Conservation (phyloP, 2,329 filamentous ascomycete species). For the Verticillium longisporum region DNA sequence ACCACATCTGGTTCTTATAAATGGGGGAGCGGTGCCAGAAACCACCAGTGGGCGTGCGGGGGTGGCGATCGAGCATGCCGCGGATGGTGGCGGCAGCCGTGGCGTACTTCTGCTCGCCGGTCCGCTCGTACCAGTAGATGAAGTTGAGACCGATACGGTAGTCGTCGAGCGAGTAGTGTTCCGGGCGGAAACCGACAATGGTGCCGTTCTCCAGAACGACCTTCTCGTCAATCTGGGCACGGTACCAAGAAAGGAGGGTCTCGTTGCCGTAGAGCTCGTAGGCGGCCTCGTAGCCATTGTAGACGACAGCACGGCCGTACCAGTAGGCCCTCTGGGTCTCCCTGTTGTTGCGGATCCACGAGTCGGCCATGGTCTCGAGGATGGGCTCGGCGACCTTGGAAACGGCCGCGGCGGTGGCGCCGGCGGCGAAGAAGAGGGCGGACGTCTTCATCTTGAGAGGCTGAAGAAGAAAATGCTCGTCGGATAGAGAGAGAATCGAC, state of each 20-base stretch:
- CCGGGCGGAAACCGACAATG: slow-evolving; percentile 35
- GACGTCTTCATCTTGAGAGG: slow-evolving; percentile 6
- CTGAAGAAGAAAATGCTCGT: neutral
- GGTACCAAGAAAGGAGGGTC: slow-evolving; percentile 35
- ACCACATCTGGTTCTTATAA: slow-evolving; percentile 50
- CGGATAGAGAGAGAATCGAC: neutral
- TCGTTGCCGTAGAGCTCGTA: slow-evolving; percentile 36
- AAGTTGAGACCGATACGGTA: slow-evolving; percentile 46
- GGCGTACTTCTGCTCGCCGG: slow-evolving; percentile 41
- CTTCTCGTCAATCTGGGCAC: slow-evolving; percentile 33
- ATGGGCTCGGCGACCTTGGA: slow-evolving; percentile 3
- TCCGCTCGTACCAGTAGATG: slow-evolving; percentile 40
- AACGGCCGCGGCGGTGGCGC: slow-evolving; percentile 4
- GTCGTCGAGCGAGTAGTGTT: slow-evolving; percentile 44
- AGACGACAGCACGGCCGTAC: slow-evolving; percentile 38
- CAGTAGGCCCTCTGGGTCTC: slow-evolving; percentile 24
- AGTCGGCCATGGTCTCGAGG: slow-evolving; percentile 35
- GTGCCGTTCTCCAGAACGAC: slow-evolving; percentile 41
- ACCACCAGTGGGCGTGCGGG: slow-evolving; percentile 41
- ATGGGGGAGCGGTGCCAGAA: slow-evolving; percentile 43
- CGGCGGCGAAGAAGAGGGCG: slow-evolving; percentile 5
- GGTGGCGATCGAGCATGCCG: slow-evolving; percentile 38
- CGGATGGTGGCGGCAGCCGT: slow-evolving; percentile 38
- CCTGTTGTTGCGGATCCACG: slow-evolving; percentile 34
- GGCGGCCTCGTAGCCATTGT: slow-evolving; percentile 37